Evolutionary conservation across 495 filamentous ascomycete genomes (phyloP), one percentile per base, ranked within the genome.

Genomic region (Penicillium cataractarum): DNA sequence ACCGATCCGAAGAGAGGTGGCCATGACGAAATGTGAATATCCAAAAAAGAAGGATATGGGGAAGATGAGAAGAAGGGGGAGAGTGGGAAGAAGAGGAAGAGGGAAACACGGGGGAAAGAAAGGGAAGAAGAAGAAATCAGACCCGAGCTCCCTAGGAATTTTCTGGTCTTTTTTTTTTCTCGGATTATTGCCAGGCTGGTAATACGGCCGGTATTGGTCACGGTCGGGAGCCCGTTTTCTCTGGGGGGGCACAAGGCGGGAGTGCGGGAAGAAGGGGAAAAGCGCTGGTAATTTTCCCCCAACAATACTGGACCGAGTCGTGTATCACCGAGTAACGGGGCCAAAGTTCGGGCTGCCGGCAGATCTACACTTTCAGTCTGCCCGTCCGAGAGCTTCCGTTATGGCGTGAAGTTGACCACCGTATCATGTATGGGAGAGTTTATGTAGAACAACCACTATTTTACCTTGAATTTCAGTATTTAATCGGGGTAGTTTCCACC

Each of bases 1-100:
- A 79, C 87, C 85, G 67, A 96, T 80, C 82, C 92, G 87, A 71
- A 94, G 77, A 74, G 90, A 84, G 68, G 91, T 84, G 72, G 91
- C 87, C 90, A 97, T 96, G 8, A 40, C 57, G 40, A 51, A 48
- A 61, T 74, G 68, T 52, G 63, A 65, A 65, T 64, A 54, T 33
- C 51, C 51, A 66, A 66, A 51, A 68, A 58, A 58, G 51, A 50
- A 39, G 58, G 48, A 58, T 35, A 53, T 59, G 55, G 49, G 27
- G 39, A 27, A 35, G 27, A 15, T n/a, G 53, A 57, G 50, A 49
- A 44, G 49, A 44, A 55, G 44, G 35, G 52, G 58, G 40, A 51
- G 44, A 58, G 55, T 37, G 29, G 26, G 17, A 31, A 52, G 44
- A 42, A 61, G 55, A 60, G 29, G 27, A 50, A 58, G 55, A 66